Evolutionary conservation across 441 rosid genomes (phyloP).

Genomic region (Eruca vesicaria): DNA sequence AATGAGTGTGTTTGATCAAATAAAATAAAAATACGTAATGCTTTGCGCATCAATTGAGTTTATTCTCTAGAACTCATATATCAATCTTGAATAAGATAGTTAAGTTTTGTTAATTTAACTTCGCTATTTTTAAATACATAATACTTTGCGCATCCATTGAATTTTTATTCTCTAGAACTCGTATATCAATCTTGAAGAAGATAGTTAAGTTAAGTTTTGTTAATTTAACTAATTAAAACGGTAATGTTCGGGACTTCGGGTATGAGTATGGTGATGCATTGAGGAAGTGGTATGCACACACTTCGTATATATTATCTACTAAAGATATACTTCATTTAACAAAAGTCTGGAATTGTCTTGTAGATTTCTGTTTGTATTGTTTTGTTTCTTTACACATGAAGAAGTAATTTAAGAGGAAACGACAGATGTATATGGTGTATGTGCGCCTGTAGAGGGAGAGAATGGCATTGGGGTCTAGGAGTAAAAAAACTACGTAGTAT

Average conservation of each 20-base stretch:
- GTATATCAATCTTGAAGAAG: not conserved
- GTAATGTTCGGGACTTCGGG: too few relatives aligned
- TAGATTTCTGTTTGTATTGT: constrained; percentile 11
- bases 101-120: not conserved
- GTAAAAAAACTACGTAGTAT: constrained; percentile 17
- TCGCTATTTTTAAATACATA: too few relatives aligned
- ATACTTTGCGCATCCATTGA: not conserved
- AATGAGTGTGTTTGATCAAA: too few relatives aligned
- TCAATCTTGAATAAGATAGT: not conserved
- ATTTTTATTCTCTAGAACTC: not conserved
- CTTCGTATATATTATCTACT: not conserved
- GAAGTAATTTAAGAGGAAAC: constrained; percentile 27
- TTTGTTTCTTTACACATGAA: constrained; percentile 13
- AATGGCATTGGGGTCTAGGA: constrained; percentile 30
- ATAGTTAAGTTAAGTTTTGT: not conserved
- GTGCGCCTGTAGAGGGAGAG: constrained; percentile 19
- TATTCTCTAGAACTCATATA: not conserved
- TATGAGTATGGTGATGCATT: too few relatives aligned
- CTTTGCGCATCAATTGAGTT: not conserved
- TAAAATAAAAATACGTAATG: not conserved
- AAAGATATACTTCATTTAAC: not conserved
- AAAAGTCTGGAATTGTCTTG: not conserved
- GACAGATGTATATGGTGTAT: not conserved
- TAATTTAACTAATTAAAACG: not conserved
- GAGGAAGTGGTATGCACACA: not conserved